Evolutionary conservation across 352 stramenopile species (phyloP).

Genomic region (Thalassiosira mediterranea): DNA sequence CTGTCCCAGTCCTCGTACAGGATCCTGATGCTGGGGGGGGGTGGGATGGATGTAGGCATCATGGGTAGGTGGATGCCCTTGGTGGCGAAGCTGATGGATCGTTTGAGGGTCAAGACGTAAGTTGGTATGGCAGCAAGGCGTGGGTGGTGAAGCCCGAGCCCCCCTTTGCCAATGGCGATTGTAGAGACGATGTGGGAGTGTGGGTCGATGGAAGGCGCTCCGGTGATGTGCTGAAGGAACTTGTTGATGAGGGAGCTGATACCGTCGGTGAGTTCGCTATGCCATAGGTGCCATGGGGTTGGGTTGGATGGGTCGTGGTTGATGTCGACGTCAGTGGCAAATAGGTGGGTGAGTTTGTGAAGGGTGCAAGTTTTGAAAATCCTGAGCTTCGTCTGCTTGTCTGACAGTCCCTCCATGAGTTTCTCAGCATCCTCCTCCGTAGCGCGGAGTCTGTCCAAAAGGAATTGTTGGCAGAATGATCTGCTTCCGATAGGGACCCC

Average conservation of each 20-base stretch:
- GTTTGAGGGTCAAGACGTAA: constrained; percentile 12
- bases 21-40: background rate
- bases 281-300: background rate
- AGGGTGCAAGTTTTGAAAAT: constrained; percentile 2
- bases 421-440: background rate
- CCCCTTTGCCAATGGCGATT: constrained; percentile 5
- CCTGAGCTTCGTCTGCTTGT: constrained; percentile 1
- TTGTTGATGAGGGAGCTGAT: background rate
- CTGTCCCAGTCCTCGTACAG: constrained; percentile 2
- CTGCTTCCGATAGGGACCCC: constrained; percentile 4
- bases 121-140: constrained; percentile 4
- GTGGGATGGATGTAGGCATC: background rate
- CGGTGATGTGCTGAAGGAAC: background rate
- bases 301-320: background rate
- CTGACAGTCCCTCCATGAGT: background rate
- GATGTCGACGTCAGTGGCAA: too few relatives aligned
- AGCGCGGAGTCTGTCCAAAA: background rate
- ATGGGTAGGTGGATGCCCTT: constrained; percentile 5
- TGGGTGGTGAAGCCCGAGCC: constrained; percentile 26
- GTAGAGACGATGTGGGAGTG: background rate
- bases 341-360: background rate
- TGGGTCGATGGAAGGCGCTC: background rate
- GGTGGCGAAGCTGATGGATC: constrained; percentile 1
- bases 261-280: background rate
- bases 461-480: constrained; percentile 12